These are phyloP conservation scores for Claviceps cyperi DNA, from an alignment of 2,329 filamentous ascomycete species.

Conservation along the genomic window DNA sequence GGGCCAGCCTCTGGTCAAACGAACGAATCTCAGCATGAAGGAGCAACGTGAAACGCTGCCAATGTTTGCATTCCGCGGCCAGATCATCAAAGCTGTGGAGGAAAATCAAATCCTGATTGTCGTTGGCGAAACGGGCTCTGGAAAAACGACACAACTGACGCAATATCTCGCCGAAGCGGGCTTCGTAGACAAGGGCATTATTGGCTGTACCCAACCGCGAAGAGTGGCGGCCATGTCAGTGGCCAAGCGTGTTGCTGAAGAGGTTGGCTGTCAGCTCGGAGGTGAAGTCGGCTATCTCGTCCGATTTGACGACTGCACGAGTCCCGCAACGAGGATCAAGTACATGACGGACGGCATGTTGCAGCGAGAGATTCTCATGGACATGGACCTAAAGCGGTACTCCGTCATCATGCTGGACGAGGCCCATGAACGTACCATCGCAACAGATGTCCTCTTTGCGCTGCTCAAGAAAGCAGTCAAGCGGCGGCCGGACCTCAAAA, in stretches of 20 bases:
- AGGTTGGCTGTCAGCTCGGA: constrained; percentile 82
- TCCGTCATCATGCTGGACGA: constrained; percentile 98
- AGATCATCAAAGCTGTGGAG: constrained; percentile 73
- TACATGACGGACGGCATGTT: constrained; percentile 99
- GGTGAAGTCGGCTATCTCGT: constrained; percentile 95
- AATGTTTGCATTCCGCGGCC: constrained; percentile 75
- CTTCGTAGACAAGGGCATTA: constrained; percentile 73
- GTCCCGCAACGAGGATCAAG: constrained; percentile 81
- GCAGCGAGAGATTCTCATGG: constrained; percentile 83
- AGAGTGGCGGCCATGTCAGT: constrained; percentile 97
- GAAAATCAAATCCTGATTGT: constrained; percentile 90
- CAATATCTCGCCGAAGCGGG: constrained; percentile 91
- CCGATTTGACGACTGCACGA: constrained; percentile 90
- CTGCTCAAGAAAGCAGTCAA: constrained; percentile 87
- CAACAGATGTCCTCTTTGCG: constrained; percentile 90
- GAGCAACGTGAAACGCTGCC: constrained; percentile 83
- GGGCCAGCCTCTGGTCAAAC: constrained; percentile 57
- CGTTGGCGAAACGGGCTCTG: constrained; percentile 91
- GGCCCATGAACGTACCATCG: constrained; percentile 91
- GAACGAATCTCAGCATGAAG: constrained; percentile 85
- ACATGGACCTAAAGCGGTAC: constrained; percentile 78
- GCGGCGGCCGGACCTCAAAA: constrained; percentile 70
- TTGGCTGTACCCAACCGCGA: constrained; percentile 92
- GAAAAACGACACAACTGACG: constrained; percentile 92
- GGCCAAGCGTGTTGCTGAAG: constrained; percentile 88